A percentile compares a stretch with the other conserved stretches of the same genome.
Conservation (phyloP, 1,284 basidiomycete species). For the Cryptococcus jaspeensis region DNA sequence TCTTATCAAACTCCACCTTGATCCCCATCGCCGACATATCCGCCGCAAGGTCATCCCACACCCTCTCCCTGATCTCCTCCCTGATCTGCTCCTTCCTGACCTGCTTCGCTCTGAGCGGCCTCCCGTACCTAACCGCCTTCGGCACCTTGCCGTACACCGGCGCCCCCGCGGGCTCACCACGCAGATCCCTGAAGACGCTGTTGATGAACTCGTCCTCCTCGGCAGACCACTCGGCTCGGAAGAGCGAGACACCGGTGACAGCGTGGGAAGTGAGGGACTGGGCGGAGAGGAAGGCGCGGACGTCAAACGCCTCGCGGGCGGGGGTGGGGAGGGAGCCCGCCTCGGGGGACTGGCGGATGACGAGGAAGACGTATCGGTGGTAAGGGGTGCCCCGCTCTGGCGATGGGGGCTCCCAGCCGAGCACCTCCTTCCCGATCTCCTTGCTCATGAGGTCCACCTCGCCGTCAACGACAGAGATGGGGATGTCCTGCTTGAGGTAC, state of each 20-base stretch:
- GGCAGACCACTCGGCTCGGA: constrained; percentile 37
- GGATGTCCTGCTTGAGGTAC: constrained; percentile 84
- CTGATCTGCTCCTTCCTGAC: constrained; percentile 24
- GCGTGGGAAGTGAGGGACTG: constrained; percentile 14
- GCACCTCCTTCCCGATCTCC: constrained; percentile 28
- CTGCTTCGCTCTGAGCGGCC: constrained; percentile 36
- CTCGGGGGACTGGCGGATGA: constrained; percentile 30
- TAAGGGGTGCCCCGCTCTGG: constrained; percentile 36
- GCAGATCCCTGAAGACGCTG: constrained; percentile 22
- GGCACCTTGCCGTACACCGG: constrained; percentile 65
- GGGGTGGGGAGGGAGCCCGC: constrained; percentile 1
- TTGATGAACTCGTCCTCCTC: constrained; percentile 34
- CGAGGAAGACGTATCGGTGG: constrained; percentile 41
- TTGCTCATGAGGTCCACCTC: constrained; percentile 46
- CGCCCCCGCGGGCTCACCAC: constrained; percentile 52
- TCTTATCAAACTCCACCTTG: too few relatives aligned
- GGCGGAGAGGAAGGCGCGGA: constrained; percentile 28
- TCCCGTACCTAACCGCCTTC: constrained; percentile 50
- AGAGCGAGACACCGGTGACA: constrained; percentile 35
- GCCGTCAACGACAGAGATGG: constrained; percentile 64
- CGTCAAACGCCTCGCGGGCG: constrained; percentile 31
- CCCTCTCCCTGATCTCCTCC: constrained; percentile 30
- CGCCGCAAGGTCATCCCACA: neutral
- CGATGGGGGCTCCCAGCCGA: constrained; percentile 43
- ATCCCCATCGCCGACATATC: too few relatives aligned